Conservation (phyloP, 2,329 filamentous ascomycete species). For the Lecanicillium sp. region DNA sequence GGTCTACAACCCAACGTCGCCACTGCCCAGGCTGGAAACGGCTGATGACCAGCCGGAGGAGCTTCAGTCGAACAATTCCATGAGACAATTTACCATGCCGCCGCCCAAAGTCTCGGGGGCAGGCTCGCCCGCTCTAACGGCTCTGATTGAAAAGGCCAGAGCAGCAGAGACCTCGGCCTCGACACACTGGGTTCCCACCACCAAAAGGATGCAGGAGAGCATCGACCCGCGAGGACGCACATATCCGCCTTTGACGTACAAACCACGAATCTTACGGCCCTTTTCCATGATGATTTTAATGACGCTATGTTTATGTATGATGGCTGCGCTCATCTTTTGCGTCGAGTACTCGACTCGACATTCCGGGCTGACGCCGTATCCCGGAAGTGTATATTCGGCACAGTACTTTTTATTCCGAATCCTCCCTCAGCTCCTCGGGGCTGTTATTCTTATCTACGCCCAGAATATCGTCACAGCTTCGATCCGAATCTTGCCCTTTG, state of each 20-base stretch:
- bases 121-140: conserved; percentile 5
- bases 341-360: conserved; percentile 58
- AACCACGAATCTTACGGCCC: conserved; percentile 63
- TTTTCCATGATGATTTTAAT: conserved; percentile 53
- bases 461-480: conserved; percentile 66
- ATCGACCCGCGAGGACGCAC: conserved; percentile 28
- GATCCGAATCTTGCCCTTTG: conserved; percentile 71
- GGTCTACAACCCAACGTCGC: no score
- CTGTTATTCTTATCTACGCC: conserved; percentile 65
- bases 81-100: neutral
- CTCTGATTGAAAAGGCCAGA: conserved; percentile 3
- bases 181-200: conserved; percentile 23
- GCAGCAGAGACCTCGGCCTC: conserved; percentile 4
- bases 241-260: conserved; percentile 53
- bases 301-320: conserved; percentile 58
- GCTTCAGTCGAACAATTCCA: no score
- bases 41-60: no score
- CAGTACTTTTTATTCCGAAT: conserved; percentile 84
- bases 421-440: conserved; percentile 69
- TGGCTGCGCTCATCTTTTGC: conserved; percentile 62
- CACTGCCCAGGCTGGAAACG: no score
- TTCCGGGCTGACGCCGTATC: conserved; percentile 60
- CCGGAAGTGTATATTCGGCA: conserved; percentile 55
- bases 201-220: conserved; percentile 23
- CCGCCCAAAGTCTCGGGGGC: neutral